Evolutionary conservation across 495 filamentous ascomycete genomes (phyloP).

Genomic region (Lichina pygmaea): DNA sequence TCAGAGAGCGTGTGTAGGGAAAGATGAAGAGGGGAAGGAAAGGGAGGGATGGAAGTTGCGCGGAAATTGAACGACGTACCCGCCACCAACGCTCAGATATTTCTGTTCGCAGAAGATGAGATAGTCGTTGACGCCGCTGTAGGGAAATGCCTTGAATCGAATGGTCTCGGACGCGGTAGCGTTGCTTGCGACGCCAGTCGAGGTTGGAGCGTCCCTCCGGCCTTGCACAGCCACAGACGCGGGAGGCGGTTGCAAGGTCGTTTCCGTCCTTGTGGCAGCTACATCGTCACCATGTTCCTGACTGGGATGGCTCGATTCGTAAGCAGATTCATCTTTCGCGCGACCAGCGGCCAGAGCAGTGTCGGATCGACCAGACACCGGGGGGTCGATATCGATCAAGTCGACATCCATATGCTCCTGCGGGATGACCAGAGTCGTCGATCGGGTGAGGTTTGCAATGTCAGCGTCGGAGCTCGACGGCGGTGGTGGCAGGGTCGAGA

Average conservation of each 20-base stretch:
- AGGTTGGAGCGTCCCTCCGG: no score
- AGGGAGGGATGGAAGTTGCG: neutral
- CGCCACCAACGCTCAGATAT: conserved; percentile 70
- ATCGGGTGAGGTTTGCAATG: conserved; percentile 40
- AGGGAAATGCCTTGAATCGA: conserved; percentile 90
- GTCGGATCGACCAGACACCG: no score
- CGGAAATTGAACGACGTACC: conserved; percentile 17
- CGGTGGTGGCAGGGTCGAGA: conserved; percentile 28
- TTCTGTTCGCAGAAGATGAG: conserved; percentile 74
- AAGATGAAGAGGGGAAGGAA: neutral
- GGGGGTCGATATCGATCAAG: no score
- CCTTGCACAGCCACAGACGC: no score
- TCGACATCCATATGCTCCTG: conserved; percentile 1
- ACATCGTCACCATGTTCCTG: no score
- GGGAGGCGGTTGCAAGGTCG: no score
- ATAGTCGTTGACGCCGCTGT: conserved; percentile 88
- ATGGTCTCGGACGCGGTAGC: conserved; percentile 28
- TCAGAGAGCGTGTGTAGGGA: neutral
- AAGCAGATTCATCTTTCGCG: no score
- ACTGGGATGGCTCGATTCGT: no score
- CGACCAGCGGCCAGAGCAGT: no score
- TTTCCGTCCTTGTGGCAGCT: no score
- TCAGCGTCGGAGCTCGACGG: conserved; percentile 37
- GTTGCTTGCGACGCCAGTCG: no score
- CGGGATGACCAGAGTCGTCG: conserved; percentile 27